Evolutionary conservation across 2,329 filamentous ascomycete species (phyloP).

Genomic region (Trichoderma endophyticum): DNA sequence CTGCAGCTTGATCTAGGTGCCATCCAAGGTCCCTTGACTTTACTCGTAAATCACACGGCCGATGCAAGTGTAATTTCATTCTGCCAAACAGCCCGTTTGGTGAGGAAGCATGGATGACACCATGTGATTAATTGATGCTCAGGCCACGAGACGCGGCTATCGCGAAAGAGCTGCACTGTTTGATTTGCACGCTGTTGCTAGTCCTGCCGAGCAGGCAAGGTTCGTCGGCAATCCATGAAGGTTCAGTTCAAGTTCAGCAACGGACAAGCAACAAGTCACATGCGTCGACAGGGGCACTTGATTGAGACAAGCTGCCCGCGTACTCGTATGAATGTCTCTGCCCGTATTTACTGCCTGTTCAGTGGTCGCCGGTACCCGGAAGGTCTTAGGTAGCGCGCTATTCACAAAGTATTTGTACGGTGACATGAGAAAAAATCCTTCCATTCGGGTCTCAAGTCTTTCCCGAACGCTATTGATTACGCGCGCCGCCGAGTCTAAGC

Average conservation of each 20-base stretch:
- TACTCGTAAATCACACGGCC: not conserved
- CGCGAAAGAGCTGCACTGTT: not conserved
- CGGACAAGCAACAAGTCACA: not conserved
- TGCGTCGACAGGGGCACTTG: constrained; percentile 2
- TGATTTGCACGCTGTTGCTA: not conserved
- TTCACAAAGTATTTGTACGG: not conserved
- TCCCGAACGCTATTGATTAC: constrained; percentile 4
- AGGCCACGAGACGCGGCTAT: not conserved
- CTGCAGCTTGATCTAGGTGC: not conserved
- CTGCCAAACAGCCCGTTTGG: not conserved
- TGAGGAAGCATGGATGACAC: not conserved
- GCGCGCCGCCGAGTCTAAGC: not conserved
- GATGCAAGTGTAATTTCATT: not conserved
- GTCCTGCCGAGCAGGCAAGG: not conserved
- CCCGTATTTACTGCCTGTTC: not conserved
- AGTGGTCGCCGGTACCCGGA: not conserved
- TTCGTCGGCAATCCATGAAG: not conserved
- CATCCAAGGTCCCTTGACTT: not conserved
- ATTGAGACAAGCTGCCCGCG: constrained; percentile 2
- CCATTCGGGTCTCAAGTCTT: constrained; percentile 6
- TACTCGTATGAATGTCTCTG: not conserved
- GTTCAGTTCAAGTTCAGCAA: not conserved
- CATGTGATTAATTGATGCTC: not conserved
- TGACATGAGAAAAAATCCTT: not conserved
- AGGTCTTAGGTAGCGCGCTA: not conserved